Evolutionary conservation across 116 monocot species (phyloP), one percentile per base, ranked within the genome.

Genomic region (Zostera marina): DNA sequence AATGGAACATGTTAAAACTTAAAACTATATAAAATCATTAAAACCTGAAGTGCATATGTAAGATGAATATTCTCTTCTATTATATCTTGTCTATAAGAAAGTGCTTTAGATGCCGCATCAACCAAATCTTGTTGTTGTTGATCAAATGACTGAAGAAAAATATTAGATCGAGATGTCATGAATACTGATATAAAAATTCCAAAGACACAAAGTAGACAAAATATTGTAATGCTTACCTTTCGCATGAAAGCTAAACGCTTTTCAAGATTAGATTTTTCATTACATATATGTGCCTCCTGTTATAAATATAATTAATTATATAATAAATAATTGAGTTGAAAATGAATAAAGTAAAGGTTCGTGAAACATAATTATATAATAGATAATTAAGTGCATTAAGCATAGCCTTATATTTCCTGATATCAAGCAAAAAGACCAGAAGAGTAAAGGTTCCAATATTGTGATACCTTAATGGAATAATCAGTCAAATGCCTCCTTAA

Each of bases 1-100:
- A 38, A 32, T 16, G 56, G 41, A 59, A 11, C 5, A 44, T 22
- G 22, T 43, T 41, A 59, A 59, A 41, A 59, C 42, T 43, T 41
- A 59, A 59, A 10, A 32, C 6, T 44, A 51, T 9, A 40, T 66
- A 59, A 52, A 70, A 44, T 62, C 69, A 66, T 59, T 24, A 61
- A 62, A 76, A 98, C 98, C 76, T 98, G 98, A 68, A 98, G 77
- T 46, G 78, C 79, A 72, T 98, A 77, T 67, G 91, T 77, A 15
- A 98, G 83, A 26, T 77, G 83, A 59, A 98, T 83, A 66, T 98
- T 98, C 65, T 98, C 90, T 71, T 91, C 98, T 57, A 98, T 90
- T 67, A 98, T 98, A 56, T 87, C 98, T 76, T 98, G 98, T 73
- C 98, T 80, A 41, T 90, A 98, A 12, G 91, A 90, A 67, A 98